Base-by-base conservation (phyloP, 148 eudicot genomes). In the Diospyros lotus region DNA sequence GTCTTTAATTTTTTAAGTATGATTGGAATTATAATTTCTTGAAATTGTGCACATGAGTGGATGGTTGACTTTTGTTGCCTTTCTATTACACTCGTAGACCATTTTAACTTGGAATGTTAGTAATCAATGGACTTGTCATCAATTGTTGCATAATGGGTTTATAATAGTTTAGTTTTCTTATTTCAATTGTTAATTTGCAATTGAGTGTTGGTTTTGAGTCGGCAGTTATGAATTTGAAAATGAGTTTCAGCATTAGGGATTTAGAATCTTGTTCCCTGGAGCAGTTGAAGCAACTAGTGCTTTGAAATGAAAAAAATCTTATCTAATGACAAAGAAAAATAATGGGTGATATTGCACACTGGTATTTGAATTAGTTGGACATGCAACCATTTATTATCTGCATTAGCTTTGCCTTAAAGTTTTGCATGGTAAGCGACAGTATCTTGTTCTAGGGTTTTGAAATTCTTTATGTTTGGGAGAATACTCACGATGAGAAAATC, bases 321-420 rank as follows among this genome's bases (percentile, higher is more conserved):
- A 13, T 13, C 9, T 40, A 28, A 12, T 18, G 13, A 48, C 52
- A 48, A 4, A 39, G 15, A 59, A 5, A 39, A 11, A 12, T 11
- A 28, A 28, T 48, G 17, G 7, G 12, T 42, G 75, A 61, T 45
- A 45, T 71, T 71, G 55, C 68, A 48, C 41, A 40, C 69, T 73
- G 28, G 13, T 61, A 13, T 38, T 52, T 15, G 50, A 50, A n/a
- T 63, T 17, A 63, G 45, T 51, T 28, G 10, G 41, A 38, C 38
- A 51, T 39, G 15, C 50, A 61, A 8, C 8, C 53, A 46, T 13
- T 39, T 45, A 66, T 45, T 59, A 55, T 72, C 55, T 46, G 9
- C 14, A 67, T 67, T 67, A n/a, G 69, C 9, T 56, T 72, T 59
- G 44, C 7, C n/a, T 9, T 11, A 8, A 2, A 64, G 15, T 44